A percentile compares a stretch with the other conserved stretches of the same genome.
Conservation (phyloP, 495 filamentous ascomycete species). For the Talaromyces proteolyticus region DNA sequence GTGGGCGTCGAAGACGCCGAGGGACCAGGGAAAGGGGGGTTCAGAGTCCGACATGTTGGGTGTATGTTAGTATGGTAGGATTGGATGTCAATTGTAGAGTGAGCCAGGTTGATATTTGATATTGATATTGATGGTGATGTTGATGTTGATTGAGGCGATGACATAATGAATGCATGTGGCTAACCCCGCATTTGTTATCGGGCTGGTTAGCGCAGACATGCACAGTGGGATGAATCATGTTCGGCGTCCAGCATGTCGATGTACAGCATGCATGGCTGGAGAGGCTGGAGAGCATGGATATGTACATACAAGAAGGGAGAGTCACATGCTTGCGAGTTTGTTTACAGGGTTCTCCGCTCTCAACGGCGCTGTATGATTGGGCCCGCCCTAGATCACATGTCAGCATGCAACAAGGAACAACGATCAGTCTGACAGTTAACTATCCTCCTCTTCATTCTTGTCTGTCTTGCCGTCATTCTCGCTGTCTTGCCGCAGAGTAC, state of each 20-base stretch:
- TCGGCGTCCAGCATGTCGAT: no score
- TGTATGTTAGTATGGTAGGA: neutral
- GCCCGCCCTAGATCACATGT: neutral
- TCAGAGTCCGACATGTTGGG: constrained; percentile 4
- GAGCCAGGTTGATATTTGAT: no score
- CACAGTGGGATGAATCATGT: no score
- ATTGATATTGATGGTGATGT: neutral
- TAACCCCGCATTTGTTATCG: neutral
- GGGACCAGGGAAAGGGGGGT: constrained; percentile 68
- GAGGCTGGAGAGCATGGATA: neutral
- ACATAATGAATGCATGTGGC: neutral
- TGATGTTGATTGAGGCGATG: neutral
- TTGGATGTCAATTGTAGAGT: neutral
- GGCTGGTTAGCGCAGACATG: no score
- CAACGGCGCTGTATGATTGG: no score
- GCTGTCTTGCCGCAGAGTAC: no score
- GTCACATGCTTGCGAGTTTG: no score
- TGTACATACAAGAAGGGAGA: no score
- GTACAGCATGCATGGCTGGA: neutral
- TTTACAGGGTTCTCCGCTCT: no score
- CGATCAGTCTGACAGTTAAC: constrained; percentile 3
- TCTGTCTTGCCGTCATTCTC: no score
- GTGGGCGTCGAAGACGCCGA: constrained; percentile 86
- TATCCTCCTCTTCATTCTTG: no score
- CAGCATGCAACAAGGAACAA: neutral